Base-by-base conservation (phyloP, 2,329 filamentous ascomycete genomes). In the Pestalotiopsis sp. region DNA sequence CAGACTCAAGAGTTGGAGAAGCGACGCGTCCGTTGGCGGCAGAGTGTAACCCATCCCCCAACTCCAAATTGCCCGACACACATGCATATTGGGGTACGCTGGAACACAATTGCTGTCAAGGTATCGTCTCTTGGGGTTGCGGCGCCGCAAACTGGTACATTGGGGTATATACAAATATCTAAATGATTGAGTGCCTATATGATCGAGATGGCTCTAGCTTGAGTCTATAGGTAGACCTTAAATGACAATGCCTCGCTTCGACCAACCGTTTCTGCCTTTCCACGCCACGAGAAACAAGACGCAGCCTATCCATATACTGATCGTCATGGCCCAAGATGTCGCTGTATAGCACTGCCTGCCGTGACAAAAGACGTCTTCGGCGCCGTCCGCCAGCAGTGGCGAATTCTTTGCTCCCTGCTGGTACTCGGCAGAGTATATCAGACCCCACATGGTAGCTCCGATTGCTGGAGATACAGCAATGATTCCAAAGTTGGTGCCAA, bases 401-500 rank as follows among this genome's bases (percentile, higher is more conserved):
- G 81, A 80, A 25, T 80, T 78, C 62, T 81, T 81, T 0, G 91
- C 90, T 1, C 88, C 92, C 58, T 85, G 85, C 79, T 96, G 91
- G 75, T 97, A 97, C 2, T 93, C 90, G 0, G 85, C 88, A 5
- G 92, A 93, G 79, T 98, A 99, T n/a, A 98, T 83, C 0, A 96
- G 80, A 0, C 95, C 94, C 94, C 95, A 99, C 39, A 97, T 86
- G 0, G 94, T 94, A 0, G 95, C 94, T 0, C 95, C 96, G 0
- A 92, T 82, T 0, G 96, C 96, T 2, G 96, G 96, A 68, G 95
- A 91, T 85, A 97, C 96, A 57, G 95, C 94, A 7, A 98, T 90
- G 70, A 98, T 95, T 11, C 96, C 96, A 90, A 95, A 99, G 75
- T 99, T 98, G 0, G 96, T 99, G 68, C 94, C 96, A 78, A 99